A percentile compares a stretch with the other conserved stretches of the same genome.
Conservation (phyloP, 2,329 filamentous ascomycete genomes). For the Exophiala phaeomuriformis region DNA sequence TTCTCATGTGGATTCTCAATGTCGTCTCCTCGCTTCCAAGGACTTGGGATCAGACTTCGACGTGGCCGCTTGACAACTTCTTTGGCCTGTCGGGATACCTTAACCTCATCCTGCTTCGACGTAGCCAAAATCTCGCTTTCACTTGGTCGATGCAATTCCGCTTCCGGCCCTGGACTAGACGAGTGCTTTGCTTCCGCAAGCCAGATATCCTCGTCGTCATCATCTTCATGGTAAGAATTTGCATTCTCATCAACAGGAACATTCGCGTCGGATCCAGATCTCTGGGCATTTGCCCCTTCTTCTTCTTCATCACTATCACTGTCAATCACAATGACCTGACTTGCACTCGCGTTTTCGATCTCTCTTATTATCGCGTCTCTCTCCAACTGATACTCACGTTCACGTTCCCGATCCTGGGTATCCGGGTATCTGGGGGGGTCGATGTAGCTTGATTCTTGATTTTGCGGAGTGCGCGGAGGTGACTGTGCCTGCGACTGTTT, state of each 20-base stretch:
- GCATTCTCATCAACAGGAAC: slow-evolving; percentile 10
- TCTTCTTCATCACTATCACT: slow-evolving; percentile 32
- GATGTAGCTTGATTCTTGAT: neutral
- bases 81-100: slow-evolving; percentile 2
- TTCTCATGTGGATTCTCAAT: slow-evolving; percentile 19
- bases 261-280: slow-evolving; percentile 17
- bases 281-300: neutral
- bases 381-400: slow-evolving; percentile 41
- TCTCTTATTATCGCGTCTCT: slow-evolving; percentile 40
- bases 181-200: slow-evolving; percentile 37
- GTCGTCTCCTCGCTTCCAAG: slow-evolving; percentile 31
- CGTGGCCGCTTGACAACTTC: slow-evolving; percentile 24
- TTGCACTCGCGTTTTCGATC: slow-evolving; percentile 38
- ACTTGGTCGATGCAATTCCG: neutral
- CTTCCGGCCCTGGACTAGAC: slow-evolving; percentile 30
- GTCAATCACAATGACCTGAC: slow-evolving; percentile 40
- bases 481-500: neutral
- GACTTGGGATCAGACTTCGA: slow-evolving; percentile 29
- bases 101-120: too few species aligned
- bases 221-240: slow-evolving; percentile 18
- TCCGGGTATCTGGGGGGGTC: slow-evolving; percentile 5
- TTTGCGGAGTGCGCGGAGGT: slow-evolving; percentile 9
- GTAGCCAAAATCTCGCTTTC: neutral
- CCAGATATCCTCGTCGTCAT: slow-evolving; percentile 43
- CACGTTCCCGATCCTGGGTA: slow-evolving; percentile 24